These are phyloP conservation scores for Xylaria sp. DNA, from an alignment of 2,329 filamentous ascomycete genomes.

Conservation along the genomic window DNA sequence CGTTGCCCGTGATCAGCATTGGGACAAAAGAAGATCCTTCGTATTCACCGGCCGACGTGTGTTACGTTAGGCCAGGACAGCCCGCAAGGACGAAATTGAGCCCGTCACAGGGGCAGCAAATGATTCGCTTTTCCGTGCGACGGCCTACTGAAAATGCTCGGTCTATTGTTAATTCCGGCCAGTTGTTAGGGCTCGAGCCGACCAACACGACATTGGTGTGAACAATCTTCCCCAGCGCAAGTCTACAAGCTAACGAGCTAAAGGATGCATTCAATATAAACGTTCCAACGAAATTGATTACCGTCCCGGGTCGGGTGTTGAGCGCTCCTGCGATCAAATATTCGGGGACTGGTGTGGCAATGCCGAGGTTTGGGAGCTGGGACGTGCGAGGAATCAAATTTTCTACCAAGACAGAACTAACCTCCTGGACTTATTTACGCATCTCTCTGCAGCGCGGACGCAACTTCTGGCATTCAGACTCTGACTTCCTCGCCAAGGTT, in stretches of 20 bases:
- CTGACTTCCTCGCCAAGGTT: slow-evolving; percentile 8
- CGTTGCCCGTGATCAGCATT: slow-evolving; percentile 20
- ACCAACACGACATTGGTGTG: slow-evolving; percentile 15
- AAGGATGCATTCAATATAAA: slow-evolving; percentile 19
- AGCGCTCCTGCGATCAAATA: slow-evolving; percentile 10
- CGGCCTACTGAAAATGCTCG: slow-evolving; percentile 15
- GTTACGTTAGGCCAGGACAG: slow-evolving; percentile 16
- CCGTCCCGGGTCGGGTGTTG: slow-evolving; percentile 25
- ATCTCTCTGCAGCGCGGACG: slow-evolving; percentile 10
- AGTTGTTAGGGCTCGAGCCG: slow-evolving; percentile 16
- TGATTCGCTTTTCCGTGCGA: slow-evolving; percentile 24
- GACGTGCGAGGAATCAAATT: slow-evolving; percentile 21
- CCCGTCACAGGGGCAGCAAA: slow-evolving; percentile 8
- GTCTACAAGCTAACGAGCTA: slow-evolving; percentile 9
- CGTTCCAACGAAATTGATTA: slow-evolving; percentile 17
- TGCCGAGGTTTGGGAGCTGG: slow-evolving; percentile 21
- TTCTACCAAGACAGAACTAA: slow-evolving; percentile 5
- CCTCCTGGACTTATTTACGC: slow-evolving; percentile 21
- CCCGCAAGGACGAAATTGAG: slow-evolving; percentile 18
- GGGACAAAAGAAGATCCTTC: slow-evolving; percentile 16
- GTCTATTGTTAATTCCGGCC: slow-evolving; percentile 20
- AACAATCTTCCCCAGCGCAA: neutral
- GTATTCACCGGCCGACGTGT: slow-evolving; percentile 23
- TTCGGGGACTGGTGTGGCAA: neutral
- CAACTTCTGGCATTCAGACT: neutral